Percentiles rank a stretch among this genome's conserved stretches.
Evolutionary conservation across 768 basidiomycete species (phyloP).

Genomic region (Leccinellum albellum): DNA sequence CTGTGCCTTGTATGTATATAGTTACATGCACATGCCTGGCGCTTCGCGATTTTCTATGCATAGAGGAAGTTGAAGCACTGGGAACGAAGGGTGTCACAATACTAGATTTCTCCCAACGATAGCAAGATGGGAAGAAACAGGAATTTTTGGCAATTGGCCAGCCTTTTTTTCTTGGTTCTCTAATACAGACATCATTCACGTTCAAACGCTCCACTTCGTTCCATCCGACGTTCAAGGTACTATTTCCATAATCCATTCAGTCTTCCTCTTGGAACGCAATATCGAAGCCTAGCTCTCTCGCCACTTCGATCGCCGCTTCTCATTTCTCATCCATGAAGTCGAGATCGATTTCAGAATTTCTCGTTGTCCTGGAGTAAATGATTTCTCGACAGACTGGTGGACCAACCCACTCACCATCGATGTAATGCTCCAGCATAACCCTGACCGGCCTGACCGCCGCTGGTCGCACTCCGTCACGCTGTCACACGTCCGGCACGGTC

Average conservation of each 20-base stretch:
- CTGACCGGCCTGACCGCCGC: too few species aligned
- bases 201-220: too few species aligned
- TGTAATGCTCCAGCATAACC: constrained; percentile 64
- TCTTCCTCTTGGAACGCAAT: constrained; percentile 43
- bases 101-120: constrained; percentile 28
- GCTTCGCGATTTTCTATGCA: background rate
- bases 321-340: constrained; percentile 47
- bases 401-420: constrained; percentile 46
- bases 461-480: constrained; percentile 37
- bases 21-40: background rate
- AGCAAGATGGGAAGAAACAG: too few species aligned
- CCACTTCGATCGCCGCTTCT: constrained; percentile 42
- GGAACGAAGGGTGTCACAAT: too few species aligned
- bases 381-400: too few species aligned
- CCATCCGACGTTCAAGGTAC: too few species aligned
- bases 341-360: too few species aligned
- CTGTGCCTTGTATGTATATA: background rate
- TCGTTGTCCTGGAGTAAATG: too few species aligned
- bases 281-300: constrained; percentile 51
- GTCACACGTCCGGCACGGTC: constrained; percentile 17
- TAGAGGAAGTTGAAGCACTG: background rate
- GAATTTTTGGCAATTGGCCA: too few species aligned
- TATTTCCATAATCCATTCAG: too few species aligned
- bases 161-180: too few species aligned
- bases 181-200: too few species aligned